These are phyloP conservation scores for Lactifluus hygrophoroides DNA, from an alignment of 768 basidiomycete genomes.

Conservation along the genomic window DNA sequence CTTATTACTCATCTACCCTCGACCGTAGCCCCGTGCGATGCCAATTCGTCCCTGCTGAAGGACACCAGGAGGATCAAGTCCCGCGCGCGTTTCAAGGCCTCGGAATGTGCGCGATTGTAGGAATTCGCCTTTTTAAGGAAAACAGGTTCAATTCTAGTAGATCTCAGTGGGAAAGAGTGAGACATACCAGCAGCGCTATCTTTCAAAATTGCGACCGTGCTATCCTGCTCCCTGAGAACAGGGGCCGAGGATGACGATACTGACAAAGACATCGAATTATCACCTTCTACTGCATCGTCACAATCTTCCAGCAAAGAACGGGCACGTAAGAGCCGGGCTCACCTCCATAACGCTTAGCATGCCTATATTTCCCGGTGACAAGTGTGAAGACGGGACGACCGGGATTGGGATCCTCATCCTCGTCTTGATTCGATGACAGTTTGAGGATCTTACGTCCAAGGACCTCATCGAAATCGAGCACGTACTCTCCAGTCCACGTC, in stretches of 20 bases:
- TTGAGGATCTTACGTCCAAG: conserved; percentile 29
- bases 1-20: too few species aligned
- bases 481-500: conserved; percentile 69
- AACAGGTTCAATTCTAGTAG: conserved; percentile 1
- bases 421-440: conserved; percentile 22
- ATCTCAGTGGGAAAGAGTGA: neutral
- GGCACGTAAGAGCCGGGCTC: neutral
- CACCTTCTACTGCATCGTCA: conserved; percentile 1
- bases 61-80: conserved; percentile 69
- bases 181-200: conserved; percentile 66
- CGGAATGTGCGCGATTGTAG: conserved; percentile 66
- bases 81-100: conserved; percentile 71
- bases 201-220: conserved; percentile 41
- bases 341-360: conserved; percentile 59
- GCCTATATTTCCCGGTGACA: conserved; percentile 77
- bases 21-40: conserved; percentile 76
- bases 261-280: conserved; percentile 7
- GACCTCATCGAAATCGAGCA: conserved; percentile 65
- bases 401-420: conserved; percentile 39
- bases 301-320: conserved; percentile 1
- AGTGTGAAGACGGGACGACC: conserved; percentile 82
- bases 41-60: conserved; percentile 88
- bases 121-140: conserved; percentile 57
- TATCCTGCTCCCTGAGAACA: conserved; percentile 56
- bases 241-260: conserved; percentile 35